These are phyloP conservation scores for Tulasnella sp. DNA, from an alignment of 768 basidiomycete genomes.

Conservation along the genomic window DNA sequence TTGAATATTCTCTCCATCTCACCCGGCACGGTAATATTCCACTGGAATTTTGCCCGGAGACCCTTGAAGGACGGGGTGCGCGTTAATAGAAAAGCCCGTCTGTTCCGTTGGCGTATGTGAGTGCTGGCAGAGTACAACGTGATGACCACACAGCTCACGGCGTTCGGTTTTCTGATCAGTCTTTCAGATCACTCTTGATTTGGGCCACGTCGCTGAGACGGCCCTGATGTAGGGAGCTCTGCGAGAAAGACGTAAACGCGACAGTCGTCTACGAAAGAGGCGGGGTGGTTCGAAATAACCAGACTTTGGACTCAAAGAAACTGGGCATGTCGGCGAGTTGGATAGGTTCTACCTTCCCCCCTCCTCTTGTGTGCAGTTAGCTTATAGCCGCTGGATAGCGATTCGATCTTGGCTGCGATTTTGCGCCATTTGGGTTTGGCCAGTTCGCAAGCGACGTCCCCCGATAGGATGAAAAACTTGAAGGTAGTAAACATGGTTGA, in stretches of 20 bases:
- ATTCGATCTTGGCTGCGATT: constrained; percentile 54
- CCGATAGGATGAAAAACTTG: constrained; percentile 54
- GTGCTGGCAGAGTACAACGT: too few relatives aligned
- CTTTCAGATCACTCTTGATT: constrained; percentile 7
- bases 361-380: constrained; percentile 46
- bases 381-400: constrained; percentile 42
- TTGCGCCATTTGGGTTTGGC: constrained; percentile 51
- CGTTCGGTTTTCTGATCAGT: too few relatives aligned
- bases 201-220: not conserved
- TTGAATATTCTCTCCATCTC: too few relatives aligned
- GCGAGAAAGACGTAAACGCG: not conserved
- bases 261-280: not conserved
- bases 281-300: not conserved
- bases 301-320: not conserved
- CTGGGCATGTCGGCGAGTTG: not conserved
- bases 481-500: constrained; percentile 37
- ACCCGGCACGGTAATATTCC: too few relatives aligned
- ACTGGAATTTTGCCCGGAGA: too few relatives aligned
- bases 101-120: too few relatives aligned
- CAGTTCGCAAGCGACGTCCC: constrained; percentile 57
- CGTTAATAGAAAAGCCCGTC: too few relatives aligned
- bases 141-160: too few relatives aligned
- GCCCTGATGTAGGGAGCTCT: not conserved
- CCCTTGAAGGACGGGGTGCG: too few relatives aligned
- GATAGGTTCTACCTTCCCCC: not conserved